Conservation (phyloP, 129 eudicot genomes). For the Helichrysum umbraculigerum region DNA sequence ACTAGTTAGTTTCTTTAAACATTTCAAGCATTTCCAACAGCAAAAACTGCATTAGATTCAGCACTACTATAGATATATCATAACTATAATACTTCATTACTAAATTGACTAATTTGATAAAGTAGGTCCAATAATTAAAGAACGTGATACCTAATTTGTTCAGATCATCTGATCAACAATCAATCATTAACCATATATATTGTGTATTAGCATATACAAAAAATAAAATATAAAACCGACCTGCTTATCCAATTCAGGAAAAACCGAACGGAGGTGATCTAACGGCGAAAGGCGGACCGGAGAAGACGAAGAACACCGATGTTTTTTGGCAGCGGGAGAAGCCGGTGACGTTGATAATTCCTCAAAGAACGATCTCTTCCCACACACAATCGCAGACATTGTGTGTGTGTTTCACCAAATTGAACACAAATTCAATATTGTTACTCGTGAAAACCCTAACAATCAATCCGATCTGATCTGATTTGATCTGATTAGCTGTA, state of each 20-base stretch:
- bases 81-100: too few relatives aligned
- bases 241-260: slow-evolving; percentile 67
- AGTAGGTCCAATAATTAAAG: too few relatives aligned
- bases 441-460: background rate
- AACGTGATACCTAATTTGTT: too few relatives aligned
- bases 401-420: slow-evolving; percentile 22
- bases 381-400: slow-evolving; percentile 78
- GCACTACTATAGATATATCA: background rate
- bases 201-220: background rate
- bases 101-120: too few relatives aligned
- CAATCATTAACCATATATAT: background rate
- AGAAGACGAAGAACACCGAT: slow-evolving; percentile 52
- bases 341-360: slow-evolving; percentile 53
- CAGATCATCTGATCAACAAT: slow-evolving; percentile 5
- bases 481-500: background rate
- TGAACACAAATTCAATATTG: slow-evolving; percentile 14
- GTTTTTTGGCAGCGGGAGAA: slow-evolving; percentile 64
- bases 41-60: slow-evolving; percentile 1
- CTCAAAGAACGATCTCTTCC: slow-evolving; percentile 76
- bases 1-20: background rate
- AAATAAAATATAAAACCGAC: slow-evolving; percentile 25
- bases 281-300: slow-evolving; percentile 44
- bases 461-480: background rate
- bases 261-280: slow-evolving; percentile 59
- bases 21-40: slow-evolving; percentile 3